phyloP scores from a whole-genome alignment of 1,284 basidiomycete genomes.

The Ceraceosorus guamensis region DNA sequence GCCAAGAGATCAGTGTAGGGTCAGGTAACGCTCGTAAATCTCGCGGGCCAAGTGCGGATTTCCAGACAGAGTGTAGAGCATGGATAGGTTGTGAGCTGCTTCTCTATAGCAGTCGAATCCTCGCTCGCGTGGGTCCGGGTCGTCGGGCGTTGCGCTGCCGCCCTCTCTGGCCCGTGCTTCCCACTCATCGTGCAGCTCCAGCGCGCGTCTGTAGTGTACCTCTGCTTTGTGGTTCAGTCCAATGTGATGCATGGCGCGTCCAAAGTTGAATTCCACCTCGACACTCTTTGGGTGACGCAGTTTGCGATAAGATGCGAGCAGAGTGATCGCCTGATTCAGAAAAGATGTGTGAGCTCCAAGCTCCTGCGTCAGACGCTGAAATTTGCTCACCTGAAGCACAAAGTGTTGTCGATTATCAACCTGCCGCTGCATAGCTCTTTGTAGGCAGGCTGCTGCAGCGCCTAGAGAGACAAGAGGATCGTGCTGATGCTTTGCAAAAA shows the following conservation, averaged over 20 bases:
- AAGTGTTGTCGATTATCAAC: constrained; percentile 82
- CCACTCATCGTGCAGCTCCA: constrained; percentile 14
- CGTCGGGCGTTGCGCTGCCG: neutral
- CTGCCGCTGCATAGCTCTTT: constrained; percentile 83
- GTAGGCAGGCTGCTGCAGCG: constrained; percentile 73
- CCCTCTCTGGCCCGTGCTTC: neutral
- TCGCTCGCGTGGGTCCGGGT: neutral
- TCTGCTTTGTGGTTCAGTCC: constrained; percentile 36
- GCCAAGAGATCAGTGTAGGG: constrained; percentile 2
- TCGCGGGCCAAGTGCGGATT: constrained; percentile 3
- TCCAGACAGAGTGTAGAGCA: constrained; percentile 25
- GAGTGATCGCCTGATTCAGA: constrained; percentile 15
- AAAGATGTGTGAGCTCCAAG: neutral
- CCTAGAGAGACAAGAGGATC: constrained; percentile 79
- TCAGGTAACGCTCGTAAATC: constrained; percentile 7
- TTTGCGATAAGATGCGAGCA: constrained; percentile 23
- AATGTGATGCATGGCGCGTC: constrained; percentile 79
- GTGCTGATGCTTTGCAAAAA: constrained; percentile 71
- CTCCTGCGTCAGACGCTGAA: neutral
- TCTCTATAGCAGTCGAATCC: constrained; percentile 26
- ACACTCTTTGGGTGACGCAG: constrained; percentile 27
- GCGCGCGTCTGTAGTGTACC: constrained; percentile 27
- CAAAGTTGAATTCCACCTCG: constrained; percentile 86
- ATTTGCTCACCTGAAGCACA: constrained; percentile 18
- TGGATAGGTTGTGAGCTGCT: constrained; percentile 38